These are phyloP conservation scores for Hirsutella rhossiliensis DNA, from an alignment of 2,329 filamentous ascomycete species.

Conservation along the genomic window DNA sequence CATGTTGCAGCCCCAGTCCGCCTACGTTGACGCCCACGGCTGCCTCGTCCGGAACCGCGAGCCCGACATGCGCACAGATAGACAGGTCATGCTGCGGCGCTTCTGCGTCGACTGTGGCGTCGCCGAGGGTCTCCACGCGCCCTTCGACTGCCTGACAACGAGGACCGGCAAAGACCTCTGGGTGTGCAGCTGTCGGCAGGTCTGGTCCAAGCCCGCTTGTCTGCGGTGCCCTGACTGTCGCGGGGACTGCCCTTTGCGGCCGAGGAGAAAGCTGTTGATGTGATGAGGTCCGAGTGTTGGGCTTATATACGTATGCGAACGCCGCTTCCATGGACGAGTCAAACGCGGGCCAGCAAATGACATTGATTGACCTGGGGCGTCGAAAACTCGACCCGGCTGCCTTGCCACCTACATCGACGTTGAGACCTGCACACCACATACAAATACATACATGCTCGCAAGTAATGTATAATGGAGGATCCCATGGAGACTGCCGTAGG, in stretches of 20 bases:
- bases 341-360: no score
- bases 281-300: slow-evolving; percentile 1
- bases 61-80: slow-evolving; percentile 13
- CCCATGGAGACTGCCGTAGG: no score
- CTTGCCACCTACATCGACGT: no score
- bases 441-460: no score
- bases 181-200: slow-evolving; percentile 24
- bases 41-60: slow-evolving; percentile 17
- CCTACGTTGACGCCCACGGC: slow-evolving; percentile 19
- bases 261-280: slow-evolving; percentile 15
- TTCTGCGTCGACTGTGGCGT: slow-evolving; percentile 31
- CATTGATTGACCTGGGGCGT: no score
- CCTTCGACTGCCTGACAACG: slow-evolving; percentile 24
- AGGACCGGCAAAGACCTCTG: slow-evolving; percentile 25
- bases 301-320: not conserved
- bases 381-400: no score
- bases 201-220: slow-evolving; percentile 23
- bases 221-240: slow-evolving; percentile 22
- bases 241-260: slow-evolving; percentile 22
- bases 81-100: slow-evolving; percentile 20
- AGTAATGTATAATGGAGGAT: no score
- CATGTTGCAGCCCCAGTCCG: slow-evolving; percentile 19
- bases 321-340: no score
- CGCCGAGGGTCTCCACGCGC: slow-evolving; percentile 21
- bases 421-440: no score